Evolutionary conservation across 202 grass and related monocot species (phyloP), one percentile per base, ranked within the genome.

Genomic region (Hordeum pubiflorum): DNA sequence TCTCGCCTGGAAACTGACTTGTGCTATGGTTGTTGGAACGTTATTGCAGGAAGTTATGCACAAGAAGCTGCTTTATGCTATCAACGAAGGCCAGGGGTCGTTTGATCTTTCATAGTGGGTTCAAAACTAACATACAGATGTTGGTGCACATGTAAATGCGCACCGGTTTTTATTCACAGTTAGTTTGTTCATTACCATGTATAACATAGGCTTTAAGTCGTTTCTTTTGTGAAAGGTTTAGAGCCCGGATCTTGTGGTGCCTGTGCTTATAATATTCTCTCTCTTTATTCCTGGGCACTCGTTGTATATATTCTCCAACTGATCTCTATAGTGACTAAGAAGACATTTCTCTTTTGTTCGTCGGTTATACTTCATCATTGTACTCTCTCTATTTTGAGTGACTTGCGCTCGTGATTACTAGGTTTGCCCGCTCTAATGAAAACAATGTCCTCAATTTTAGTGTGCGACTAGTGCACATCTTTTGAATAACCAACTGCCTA

Each of bases 51-150:
- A 86, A 68, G 65, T 94, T 48, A 94, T 94, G 94, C 83, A 81
- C 60, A 91, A 90, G 89, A 97, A 93, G 56, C 73, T 97, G 79
- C 89, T 97, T 83, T 97, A 94, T 83, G 91, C 94, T 7, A 94
- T 97, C 72, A 91, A 76, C 20, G 94, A 97, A 89, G 94, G 94
- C 40, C 91, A 91, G 78, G 94, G 94, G 29, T 97, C 94, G 32
- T 97, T 97, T 88, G 94, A 97, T 89, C 91, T 97, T 73, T 97
- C 94, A n/a, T 97, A 84, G 84, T 18, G 17, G 50, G 41, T 74
- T 75, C 52, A 65, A 58, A 14, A 87, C 86, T 83, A 73, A 87
- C 86, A 87, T 79, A 87, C 34, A 65, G 44, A 79, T 87, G 72
- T 66, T 73, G 64, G 79, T 78, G 56, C n/a, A 39, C 32, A 17